Evolutionary conservation across 2,329 filamentous ascomycete species (phyloP), one percentile per base, ranked within the genome.

Genomic region (Metarhizium humberi): DNA sequence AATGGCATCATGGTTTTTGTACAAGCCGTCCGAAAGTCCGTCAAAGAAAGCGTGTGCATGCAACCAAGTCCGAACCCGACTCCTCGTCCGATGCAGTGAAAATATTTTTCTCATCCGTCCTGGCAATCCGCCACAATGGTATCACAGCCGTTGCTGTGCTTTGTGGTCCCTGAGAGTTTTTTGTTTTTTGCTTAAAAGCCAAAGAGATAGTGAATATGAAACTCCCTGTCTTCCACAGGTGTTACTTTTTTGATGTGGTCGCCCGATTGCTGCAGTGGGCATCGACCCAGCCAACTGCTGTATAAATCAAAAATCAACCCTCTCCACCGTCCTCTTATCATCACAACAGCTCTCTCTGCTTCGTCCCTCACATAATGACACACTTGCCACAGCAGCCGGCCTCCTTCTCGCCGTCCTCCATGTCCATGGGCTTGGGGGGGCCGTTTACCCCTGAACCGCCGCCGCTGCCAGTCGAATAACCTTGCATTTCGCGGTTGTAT

Each of bases 401-500:
- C 68, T 86, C 82, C 64, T 79, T 73, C 63, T 85, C 80, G 59
- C 82, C 80, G 58, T 85, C 84, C 62, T 86, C 84, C 65, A 94
- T 82, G 63, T 95, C 88, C 80, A 95, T 86, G 74, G 92, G 89
- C 77, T 82, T 79, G 58, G 75, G 70, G 60, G 79, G 86, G 64
- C 80, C 82, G 63, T 80, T 81, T 60, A 75, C 74, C 63, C 84
- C 83, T 59, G 84, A 76, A 58, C 79, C 77, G 65, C 82, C 77
- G 62, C 85, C 84, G 63, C 86, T 87, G 59, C 80, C 84, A 57
- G 85, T 84, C 48, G 86, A 85, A 73, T 95, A 90, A 57, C 89
- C 90, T 58, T 92, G 91, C 86, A 96, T 95, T 70, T 97, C 92
- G 71, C 94, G 92, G 84, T 99, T 97, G 77, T 95, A 97, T 75